Evolutionary conservation across 2,329 filamentous ascomycete species (phyloP), one percentile per base, ranked within the genome.

Genomic region (Fusarium irregulare): DNA sequence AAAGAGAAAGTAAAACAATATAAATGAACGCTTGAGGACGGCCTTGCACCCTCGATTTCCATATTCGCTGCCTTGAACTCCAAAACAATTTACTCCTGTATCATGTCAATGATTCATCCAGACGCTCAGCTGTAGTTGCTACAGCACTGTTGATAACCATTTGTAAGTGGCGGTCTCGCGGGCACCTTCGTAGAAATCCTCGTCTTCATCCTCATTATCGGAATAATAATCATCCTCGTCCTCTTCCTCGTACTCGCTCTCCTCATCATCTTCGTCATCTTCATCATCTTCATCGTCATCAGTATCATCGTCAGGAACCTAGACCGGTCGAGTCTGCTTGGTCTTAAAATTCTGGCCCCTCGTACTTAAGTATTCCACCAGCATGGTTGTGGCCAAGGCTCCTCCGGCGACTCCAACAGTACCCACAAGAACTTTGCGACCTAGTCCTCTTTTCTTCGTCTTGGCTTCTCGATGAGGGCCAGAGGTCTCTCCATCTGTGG

Each of bases 381-480:
- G 80, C 16, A 89, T 83, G 11, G 89, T 88, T 21, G 88, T 78
- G 2, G 84, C 85, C 72, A 91, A 92, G 2, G 85, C 85, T 4
- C 86, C 78, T 3, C 84, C 88, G 2, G 83, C 87, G 3, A 88
- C 80, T 78, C 84, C 88, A 0, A 81, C 82, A 3, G 87, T 87
- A 1, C 87, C 87, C 1, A 89, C 68, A 3, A 87, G 65, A 23
- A 88, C 71, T 66, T 85, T 86, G 73, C 84, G 86, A 1, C 79
- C 81, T 2, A 84, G 62, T 23, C 80, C 75, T 61, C 78, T 80
- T 73, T 78, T 83, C 76, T 80, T 83, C 48, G 71, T 66, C 4
- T 28, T 74, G 76, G 25, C 78, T 51, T 7, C 23, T 64, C 21
- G 72, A 76, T 16, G 20, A 14, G 16, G 21, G 27, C 23, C 23